These are phyloP conservation scores for Termitomyces sp. DNA, from an alignment of 768 basidiomycete species.

Conservation along the genomic window DNA sequence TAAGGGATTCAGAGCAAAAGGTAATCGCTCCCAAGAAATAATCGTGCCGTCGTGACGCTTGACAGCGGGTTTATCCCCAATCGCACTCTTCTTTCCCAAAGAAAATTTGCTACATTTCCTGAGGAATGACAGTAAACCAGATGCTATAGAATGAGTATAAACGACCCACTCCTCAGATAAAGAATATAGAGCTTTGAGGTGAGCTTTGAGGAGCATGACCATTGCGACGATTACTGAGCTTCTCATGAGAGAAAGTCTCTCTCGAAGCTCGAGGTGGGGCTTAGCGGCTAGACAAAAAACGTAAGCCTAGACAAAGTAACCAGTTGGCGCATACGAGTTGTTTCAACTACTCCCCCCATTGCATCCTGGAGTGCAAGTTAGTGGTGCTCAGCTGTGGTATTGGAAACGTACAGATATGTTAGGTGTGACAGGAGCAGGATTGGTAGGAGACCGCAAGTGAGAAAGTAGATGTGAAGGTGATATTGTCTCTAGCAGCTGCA, in stretches of 20 bases:
- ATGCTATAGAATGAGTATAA: not conserved
- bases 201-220: constrained; percentile 80
- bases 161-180: constrained; percentile 83
- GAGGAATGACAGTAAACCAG: not conserved
- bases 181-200: constrained; percentile 80
- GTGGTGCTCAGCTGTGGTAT: not conserved
- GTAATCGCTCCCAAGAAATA: constrained; percentile 71
- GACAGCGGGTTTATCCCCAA: constrained; percentile 77
- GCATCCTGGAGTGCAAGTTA: constrained; percentile 8
- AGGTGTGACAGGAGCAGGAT: constrained; percentile 5
- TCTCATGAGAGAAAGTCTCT: constrained; percentile 40
- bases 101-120: constrained; percentile 93
- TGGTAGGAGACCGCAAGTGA: constrained; percentile 42
- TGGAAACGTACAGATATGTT: constrained; percentile 9
- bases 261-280: constrained; percentile 7
- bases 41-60: constrained; percentile 56
- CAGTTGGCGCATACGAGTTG: constrained; percentile 1
- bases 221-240: constrained; percentile 78
- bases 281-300: not conserved
- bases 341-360: constrained; percentile 16
- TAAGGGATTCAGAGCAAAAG: constrained; percentile 58
- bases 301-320: not conserved
- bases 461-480: constrained; percentile 68
- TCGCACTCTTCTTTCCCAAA: constrained; percentile 81
- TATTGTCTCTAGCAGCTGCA: constrained; percentile 71